A percentile compares a stretch with the other conserved stretches of the same genome.
phyloP scores from a whole-genome alignment of 139 green algal genomes.

The Tetratostichococcus sp. region DNA sequence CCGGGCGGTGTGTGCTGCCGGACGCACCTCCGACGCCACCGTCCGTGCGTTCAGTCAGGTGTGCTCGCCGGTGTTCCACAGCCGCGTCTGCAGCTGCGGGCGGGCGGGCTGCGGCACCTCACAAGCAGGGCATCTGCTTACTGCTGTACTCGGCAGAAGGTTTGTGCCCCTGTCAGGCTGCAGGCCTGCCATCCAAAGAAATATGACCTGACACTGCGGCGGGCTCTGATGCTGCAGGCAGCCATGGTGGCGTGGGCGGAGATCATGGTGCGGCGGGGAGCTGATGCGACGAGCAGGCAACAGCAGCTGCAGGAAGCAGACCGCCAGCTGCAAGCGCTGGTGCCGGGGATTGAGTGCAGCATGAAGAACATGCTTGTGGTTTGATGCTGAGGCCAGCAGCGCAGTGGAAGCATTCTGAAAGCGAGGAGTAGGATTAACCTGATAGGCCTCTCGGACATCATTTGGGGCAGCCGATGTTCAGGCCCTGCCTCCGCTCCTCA shows the following conservation, averaged over 20 bases:
- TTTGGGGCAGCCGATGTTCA: too few relatives aligned
- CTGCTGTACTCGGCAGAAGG: neutral
- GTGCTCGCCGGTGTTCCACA: neutral
- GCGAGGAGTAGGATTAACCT: too few relatives aligned
- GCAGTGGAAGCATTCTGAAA: too few relatives aligned
- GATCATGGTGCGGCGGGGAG: constrained; percentile 36
- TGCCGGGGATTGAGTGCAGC: neutral
- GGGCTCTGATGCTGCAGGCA: constrained; percentile 24
- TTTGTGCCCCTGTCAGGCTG: neutral
- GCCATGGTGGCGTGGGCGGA: constrained; percentile 78
- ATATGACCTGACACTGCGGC: too few relatives aligned
- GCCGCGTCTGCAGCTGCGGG: too few relatives aligned
- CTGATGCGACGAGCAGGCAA: neutral
- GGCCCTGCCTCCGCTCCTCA: too few relatives aligned
- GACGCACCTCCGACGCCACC: constrained; percentile 21
- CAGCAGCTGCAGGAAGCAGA: neutral
- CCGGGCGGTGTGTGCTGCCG: constrained; percentile 50
- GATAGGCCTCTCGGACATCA: too few relatives aligned
- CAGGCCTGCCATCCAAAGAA: too few relatives aligned
- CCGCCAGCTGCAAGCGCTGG: neutral
- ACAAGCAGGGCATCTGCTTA: neutral
- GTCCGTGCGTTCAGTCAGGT: constrained; percentile 40
- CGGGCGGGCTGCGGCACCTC: neutral
- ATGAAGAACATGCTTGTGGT: neutral
- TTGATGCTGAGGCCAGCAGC: too few relatives aligned